Evolutionary conservation across 495 filamentous ascomycete genomes (phyloP), one percentile per base, ranked within the genome.

Genomic region (Emericellopsis terricola): DNA sequence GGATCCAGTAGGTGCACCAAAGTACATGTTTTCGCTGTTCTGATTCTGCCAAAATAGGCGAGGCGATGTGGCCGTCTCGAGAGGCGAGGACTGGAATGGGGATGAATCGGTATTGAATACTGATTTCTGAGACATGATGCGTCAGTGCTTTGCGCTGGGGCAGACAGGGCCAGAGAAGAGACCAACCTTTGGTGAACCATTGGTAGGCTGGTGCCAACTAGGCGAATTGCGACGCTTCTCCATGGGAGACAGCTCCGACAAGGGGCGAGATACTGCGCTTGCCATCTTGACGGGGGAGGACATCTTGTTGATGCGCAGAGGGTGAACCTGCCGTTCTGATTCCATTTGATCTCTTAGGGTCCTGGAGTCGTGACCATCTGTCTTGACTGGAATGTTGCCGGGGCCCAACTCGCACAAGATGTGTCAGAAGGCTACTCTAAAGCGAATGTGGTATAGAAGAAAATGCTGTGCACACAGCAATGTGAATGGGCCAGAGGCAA

Each of bases 11-110:
- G 49, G 69, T 28, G 57, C 62, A 30, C 65, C 69, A 50, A 73
- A 72, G 7, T 71, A 56, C 19, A 49, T 60, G 57, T 91, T 91
- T 49, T 92, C 83, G 4, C 63, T 54, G 19, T 72, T 67, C 43
- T 76, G 75, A 39, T 71, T 79, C 49, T 89, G 76, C 84, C 85
- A 92, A 54, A 89, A 92, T 11, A 76, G 58, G 34, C 78, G 78
- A 17, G 81, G 74, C 10, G 83, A 85, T 21, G 76, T 69, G 18
- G 73, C 63, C 40, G 52, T 42, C 33, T 59, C 64, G 45, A 76
- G 62, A 15, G 78, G 81, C 3, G 81, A 84, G 14, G 74, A 68
- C 46, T 84, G 78, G 59, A 80, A 81, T 35, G 77, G 71, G 29
- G 79, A 76, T 20, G 76, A 77, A 37, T 86, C 78, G 31, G 60